These are phyloP conservation scores for Pythium folliculosum DNA, from an alignment of 352 stramenopile species.

Conservation along the genomic window DNA sequence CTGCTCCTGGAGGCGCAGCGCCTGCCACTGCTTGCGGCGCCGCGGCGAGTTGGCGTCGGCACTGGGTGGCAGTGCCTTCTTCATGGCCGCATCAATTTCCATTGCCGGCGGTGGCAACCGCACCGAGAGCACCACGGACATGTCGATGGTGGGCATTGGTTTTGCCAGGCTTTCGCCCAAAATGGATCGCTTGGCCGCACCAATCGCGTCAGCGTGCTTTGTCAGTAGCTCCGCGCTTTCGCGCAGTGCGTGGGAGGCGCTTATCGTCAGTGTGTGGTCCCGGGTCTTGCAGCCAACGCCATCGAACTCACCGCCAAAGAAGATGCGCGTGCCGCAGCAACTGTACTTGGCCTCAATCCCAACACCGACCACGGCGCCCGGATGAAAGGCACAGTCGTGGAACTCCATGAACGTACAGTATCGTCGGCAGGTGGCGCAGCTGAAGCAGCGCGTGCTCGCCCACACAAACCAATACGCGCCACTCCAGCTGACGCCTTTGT, in stretches of 20 bases:
- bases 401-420: constrained; percentile 47
- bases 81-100: constrained; percentile 1
- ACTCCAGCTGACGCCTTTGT: constrained; percentile 57
- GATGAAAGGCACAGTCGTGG: constrained; percentile 49
- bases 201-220: constrained; percentile 44
- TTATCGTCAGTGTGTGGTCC: constrained; percentile 33
- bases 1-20: constrained; percentile 67
- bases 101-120: not conserved
- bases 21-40: constrained; percentile 44
- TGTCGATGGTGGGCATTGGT: constrained; percentile 11
- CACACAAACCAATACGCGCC: constrained; percentile 84
- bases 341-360: constrained; percentile 49
- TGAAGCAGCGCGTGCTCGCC: constrained; percentile 58
- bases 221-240: constrained; percentile 33
- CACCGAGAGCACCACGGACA: constrained; percentile 18
- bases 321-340: constrained; percentile 51
- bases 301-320: constrained; percentile 48
- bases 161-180: not conserved
- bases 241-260: constrained; percentile 16
- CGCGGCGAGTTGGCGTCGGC: constrained; percentile 20
- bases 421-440: constrained; percentile 50
- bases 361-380: constrained; percentile 38
- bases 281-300: constrained; percentile 45
- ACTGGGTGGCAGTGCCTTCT: constrained; percentile 7
- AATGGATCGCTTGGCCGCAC: constrained; percentile 12